phyloP scores from a whole-genome alignment of 768 basidiomycete genomes.

The Lactarius pseudohatsudake region DNA sequence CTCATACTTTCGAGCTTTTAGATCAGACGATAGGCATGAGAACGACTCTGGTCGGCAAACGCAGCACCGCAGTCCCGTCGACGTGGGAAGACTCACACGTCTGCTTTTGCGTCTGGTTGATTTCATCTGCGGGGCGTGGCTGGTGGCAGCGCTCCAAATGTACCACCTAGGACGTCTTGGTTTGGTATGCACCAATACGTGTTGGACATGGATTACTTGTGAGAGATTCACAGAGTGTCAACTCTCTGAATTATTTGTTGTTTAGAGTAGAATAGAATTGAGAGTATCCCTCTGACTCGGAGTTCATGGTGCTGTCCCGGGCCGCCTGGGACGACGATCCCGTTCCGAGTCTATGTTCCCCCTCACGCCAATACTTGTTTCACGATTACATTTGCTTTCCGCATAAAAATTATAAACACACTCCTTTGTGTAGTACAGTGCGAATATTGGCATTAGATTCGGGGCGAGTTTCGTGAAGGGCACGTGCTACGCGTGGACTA shows the following conservation, averaged over 20 bases:
- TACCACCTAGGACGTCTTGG: slow-evolving; percentile 48
- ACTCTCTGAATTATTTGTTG: background rate
- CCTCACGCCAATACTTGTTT: too few relatives aligned
- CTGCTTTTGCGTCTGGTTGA: too few relatives aligned
- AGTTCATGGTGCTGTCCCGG: background rate
- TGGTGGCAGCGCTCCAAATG: background rate
- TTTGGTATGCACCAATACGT: slow-evolving; percentile 59
- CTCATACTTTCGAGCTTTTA: background rate
- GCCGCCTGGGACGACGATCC: too few relatives aligned
- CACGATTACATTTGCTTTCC: too few relatives aligned
- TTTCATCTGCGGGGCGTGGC: background rate
- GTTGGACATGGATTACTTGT: slow-evolving; percentile 33
- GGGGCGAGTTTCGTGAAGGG: too few relatives aligned
- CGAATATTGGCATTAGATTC: too few relatives aligned
- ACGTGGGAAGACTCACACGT: background rate
- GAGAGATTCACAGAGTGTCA: background rate
- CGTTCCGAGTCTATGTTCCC: too few relatives aligned
- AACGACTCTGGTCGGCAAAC: background rate
- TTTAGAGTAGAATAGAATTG: background rate
- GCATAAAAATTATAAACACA: too few relatives aligned
- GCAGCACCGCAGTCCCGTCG: background rate
- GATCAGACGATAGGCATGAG: background rate
- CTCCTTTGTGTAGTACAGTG: too few relatives aligned
- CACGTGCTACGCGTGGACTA: too few relatives aligned
- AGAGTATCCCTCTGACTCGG: background rate